Evolutionary conservation across 106 monocot species (phyloP).

Genomic region (Dendrobium nobile): DNA sequence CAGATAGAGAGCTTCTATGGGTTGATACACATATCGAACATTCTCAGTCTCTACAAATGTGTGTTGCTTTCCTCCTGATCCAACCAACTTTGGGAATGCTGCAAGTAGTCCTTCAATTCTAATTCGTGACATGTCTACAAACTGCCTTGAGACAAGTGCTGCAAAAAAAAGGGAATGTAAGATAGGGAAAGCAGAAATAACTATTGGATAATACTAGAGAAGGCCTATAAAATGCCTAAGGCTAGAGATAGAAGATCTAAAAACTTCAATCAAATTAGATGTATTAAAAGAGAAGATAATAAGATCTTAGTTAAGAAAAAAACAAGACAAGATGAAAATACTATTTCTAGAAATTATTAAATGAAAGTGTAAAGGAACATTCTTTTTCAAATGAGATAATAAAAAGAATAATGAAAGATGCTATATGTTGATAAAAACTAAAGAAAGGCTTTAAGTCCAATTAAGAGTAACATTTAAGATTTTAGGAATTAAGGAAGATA

Average conservation of each 20-base stretch:
- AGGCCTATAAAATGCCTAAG: neutral
- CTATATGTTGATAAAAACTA: neutral
- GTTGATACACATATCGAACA: slow-evolving; percentile 98
- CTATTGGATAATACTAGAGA: neutral
- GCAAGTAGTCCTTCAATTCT: slow-evolving; percentile 97
- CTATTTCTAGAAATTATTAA: neutral
- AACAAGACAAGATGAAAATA: neutral
- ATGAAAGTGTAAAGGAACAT: neutral
- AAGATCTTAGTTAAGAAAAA: neutral
- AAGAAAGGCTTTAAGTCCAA: neutral
- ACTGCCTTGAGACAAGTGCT: slow-evolving; percentile 96
- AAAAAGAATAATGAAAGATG: neutral
- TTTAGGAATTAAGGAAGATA: too few relatives aligned
- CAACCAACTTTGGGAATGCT: slow-evolving; percentile 93
- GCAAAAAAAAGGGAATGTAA: slow-evolving; percentile 21
- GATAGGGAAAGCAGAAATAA: neutral
- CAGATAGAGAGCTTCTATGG: slow-evolving; percentile 79
- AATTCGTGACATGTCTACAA: slow-evolving; percentile 92
- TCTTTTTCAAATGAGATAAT: neutral
- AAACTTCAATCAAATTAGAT: neutral
- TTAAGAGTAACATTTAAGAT: too few relatives aligned
- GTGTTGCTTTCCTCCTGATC: slow-evolving; percentile 93
- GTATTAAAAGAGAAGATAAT: neutral
- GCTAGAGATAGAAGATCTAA: neutral
- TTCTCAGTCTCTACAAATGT: slow-evolving; percentile 97